These are phyloP conservation scores for Alternaria tenuissima DNA, from an alignment of 2,329 filamentous ascomycete genomes.

Conservation along the genomic window DNA sequence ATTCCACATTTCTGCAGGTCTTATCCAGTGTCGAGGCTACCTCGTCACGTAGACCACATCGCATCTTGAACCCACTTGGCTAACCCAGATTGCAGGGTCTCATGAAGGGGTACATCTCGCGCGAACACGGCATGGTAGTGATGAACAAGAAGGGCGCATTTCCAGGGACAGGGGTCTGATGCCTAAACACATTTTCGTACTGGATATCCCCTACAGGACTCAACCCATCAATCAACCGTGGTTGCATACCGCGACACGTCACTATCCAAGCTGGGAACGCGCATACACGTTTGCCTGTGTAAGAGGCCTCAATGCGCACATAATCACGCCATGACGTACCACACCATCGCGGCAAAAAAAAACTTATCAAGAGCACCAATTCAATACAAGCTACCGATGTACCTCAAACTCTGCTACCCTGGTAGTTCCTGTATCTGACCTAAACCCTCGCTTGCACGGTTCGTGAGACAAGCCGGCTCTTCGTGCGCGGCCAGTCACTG, in stretches of 20 bases:
- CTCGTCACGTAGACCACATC: conserved; percentile 17
- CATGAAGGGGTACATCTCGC: conserved; percentile 98
- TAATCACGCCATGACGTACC: not conserved
- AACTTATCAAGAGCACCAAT: not conserved
- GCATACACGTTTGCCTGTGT: not conserved
- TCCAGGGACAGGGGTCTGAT: conserved; percentile 79
- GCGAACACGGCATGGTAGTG: conserved; percentile 88
- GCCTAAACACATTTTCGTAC: conserved; percentile 25
- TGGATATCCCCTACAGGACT: conserved; percentile 15
- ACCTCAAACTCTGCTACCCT: not conserved
- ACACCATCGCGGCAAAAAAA: not conserved
- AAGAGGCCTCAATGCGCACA: not conserved
- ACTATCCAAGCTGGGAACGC: conserved; percentile 9
- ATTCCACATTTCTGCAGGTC: not conserved
- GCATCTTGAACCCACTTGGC: conserved; percentile 7
- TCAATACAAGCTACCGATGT: not conserved
- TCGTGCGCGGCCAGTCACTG: conserved; percentile 10
- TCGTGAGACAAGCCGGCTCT: conserved; percentile 8
- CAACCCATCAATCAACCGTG: conserved; percentile 19
- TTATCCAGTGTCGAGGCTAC: conserved; percentile 14
- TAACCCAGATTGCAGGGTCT: conserved; percentile 67
- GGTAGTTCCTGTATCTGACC: not conserved
- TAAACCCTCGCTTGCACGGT: conserved; percentile 4
- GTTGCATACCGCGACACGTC: conserved; percentile 11
- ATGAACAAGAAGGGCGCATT: conserved; percentile 93